Percentiles rank a stretch among this genome's conserved stretches.
These are phyloP conservation scores for Plasmodium yoelii DNA, from an alignment of 169 alveolate genomes.

Conservation along the genomic window DNA sequence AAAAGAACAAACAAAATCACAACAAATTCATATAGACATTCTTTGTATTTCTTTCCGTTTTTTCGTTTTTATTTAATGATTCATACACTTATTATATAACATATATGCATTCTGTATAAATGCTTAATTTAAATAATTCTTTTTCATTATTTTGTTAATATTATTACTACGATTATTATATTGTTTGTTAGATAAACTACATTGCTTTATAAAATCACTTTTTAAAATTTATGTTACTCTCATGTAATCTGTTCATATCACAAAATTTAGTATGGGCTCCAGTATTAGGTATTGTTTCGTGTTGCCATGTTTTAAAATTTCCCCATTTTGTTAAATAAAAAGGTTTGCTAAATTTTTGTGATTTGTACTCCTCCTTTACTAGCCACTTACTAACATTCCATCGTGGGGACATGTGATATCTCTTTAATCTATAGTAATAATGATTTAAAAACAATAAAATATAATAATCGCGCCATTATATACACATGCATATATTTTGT, in stretches of 20 bases:
- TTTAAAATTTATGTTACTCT: constrained; percentile 28
- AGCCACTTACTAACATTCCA: constrained; percentile 77
- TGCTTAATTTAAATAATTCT: too few species aligned
- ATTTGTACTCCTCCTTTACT: constrained; percentile 72
- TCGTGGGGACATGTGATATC: constrained; percentile 78
- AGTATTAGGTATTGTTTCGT: constrained; percentile 8
- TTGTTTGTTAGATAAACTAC: too few species aligned
- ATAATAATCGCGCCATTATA: neutral
- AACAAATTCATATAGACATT: neutral
- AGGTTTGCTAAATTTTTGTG: constrained; percentile 68
- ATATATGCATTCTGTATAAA: too few species aligned
- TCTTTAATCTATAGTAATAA: constrained; percentile 71
- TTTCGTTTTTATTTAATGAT: too few species aligned
- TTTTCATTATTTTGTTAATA: too few species aligned
- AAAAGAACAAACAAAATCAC: constrained; percentile 8
- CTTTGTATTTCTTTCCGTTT: too few species aligned
- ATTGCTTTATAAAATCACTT: constrained; percentile 16
- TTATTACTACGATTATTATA: too few species aligned
- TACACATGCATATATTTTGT: neutral
- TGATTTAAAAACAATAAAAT: constrained; percentile 23
- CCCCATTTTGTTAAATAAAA: constrained; percentile 77
- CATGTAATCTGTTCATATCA: constrained; percentile 69
- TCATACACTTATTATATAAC: too few species aligned
- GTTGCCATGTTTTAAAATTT: constrained; percentile 58
- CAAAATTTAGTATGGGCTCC: constrained; percentile 74